Evolutionary conservation across 257 asterid genomes (phyloP), one percentile per base, ranked within the genome.

Genomic region (Ajuga chamaepitys): DNA sequence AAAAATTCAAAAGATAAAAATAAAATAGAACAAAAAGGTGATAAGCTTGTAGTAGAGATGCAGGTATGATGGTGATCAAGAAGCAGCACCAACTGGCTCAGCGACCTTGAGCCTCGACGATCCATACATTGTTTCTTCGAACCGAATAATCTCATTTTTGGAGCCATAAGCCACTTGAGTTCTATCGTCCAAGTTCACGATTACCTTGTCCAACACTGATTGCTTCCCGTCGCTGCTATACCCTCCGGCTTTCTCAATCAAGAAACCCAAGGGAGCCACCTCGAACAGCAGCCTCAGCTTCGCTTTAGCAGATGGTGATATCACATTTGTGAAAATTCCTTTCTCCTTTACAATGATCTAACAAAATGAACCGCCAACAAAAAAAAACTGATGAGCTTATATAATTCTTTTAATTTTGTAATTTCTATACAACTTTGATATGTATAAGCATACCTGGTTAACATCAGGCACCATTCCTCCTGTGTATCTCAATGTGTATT

Each of bases 381-480:
- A n/a, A n/a, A n/a, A n/a, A n/a, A n/a, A n/a, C n/a, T n/a, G n/a
- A n/a, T n/a, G n/a, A n/a, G n/a, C n/a, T n/a, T n/a, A n/a, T n/a
- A n/a, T n/a, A n/a, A n/a, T n/a, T n/a, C n/a, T n/a, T n/a, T n/a
- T n/a, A n/a, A n/a, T n/a, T n/a, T n/a, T n/a, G n/a, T n/a, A n/a
- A n/a, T n/a, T n/a, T n/a, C n/a, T n/a, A n/a, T n/a, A n/a, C n/a
- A n/a, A n/a, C n/a, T n/a, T 54, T 21, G 1, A 50, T 17, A 30
- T 1, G 48, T 24, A 54, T 9, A 9, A 13, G 3, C 1, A 38
- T 47, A 87, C 99, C 90, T 94, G 99, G 59, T 94, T 94, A 13
- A 94, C 99, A 71, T 94, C 99, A 11, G 97, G 97, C 54, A 90
- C 97, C 97, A 94, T 94, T 90, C 99, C 99, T 79, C 97, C 99